Evolutionary conservation across 1,139 yeast genomes (phyloP).

Genomic region (Zygoascus sp.): DNA sequence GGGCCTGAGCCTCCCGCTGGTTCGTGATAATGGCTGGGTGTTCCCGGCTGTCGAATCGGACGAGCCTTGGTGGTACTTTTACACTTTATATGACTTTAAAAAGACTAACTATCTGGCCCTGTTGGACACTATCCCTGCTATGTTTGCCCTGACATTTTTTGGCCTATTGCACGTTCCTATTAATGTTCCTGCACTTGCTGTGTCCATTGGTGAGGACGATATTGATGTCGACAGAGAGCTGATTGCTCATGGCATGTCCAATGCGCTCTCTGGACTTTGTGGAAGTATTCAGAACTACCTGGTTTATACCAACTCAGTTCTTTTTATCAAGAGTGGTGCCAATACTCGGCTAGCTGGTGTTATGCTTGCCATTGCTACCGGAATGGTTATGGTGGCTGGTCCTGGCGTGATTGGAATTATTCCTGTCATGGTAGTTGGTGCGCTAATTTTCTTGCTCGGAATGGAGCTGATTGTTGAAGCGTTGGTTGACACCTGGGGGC

Average conservation of each 20-base stretch:
- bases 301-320: slow-evolving; percentile 88
- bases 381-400: slow-evolving; percentile 75
- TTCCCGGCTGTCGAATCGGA: slow-evolving; percentile 59
- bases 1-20: slow-evolving; percentile 52
- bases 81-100: slow-evolving; percentile 62
- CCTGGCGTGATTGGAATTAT: slow-evolving; percentile 91
- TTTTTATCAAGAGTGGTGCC: slow-evolving; percentile 92
- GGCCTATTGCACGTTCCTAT: slow-evolving; percentile 96
- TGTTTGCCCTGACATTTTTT: slow-evolving; percentile 92
- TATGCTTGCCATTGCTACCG: slow-evolving; percentile 77
- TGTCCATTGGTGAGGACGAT: slow-evolving; percentile 72
- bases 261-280: slow-evolving; percentile 70
- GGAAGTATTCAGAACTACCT: slow-evolving; percentile 93
- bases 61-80: slow-evolving; percentile 88
- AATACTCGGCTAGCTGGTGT: slow-evolving; percentile 85
- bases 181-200: slow-evolving; percentile 94
- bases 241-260: slow-evolving; percentile 94
- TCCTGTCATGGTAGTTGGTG: slow-evolving; percentile 93
- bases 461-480: slow-evolving; percentile 87
- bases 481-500: slow-evolving; percentile 75
- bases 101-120: slow-evolving; percentile 72
- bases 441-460: slow-evolving; percentile 83
- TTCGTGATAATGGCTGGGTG: slow-evolving; percentile 79
- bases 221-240: slow-evolving; percentile 89
- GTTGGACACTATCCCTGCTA: slow-evolving; percentile 72